Percentiles rank a stretch among this genome's conserved stretches.
Evolutionary conservation across 306 rosid genomes (phyloP).

Genomic region (Fagus crenata): DNA sequence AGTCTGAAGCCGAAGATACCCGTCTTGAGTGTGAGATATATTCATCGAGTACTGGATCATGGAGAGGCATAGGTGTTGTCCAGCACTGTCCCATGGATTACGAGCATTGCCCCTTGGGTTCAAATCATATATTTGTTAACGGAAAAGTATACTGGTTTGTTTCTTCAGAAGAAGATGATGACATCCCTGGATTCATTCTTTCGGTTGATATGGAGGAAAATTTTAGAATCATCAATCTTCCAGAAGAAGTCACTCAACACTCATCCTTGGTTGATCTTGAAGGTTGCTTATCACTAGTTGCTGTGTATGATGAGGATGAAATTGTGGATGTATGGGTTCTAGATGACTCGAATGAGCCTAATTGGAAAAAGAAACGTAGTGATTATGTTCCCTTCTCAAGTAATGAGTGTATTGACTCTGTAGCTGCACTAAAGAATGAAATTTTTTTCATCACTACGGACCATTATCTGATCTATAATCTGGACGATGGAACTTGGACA

Average conservation of each 20-base stretch:
- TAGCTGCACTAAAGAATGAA: slow-evolving; percentile 17
- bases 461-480: slow-evolving; percentile 10
- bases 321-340: slow-evolving; percentile 22
- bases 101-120: slow-evolving; percentile 14
- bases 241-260: slow-evolving; percentile 10
- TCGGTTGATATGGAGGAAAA: slow-evolving; percentile 27
- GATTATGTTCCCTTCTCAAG: slow-evolving; percentile 5
- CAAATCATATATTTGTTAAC: slow-evolving; percentile 20
- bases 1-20: neutral
- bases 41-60: slow-evolving; percentile 24
- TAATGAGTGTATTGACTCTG: slow-evolving; percentile 18
- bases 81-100: slow-evolving; percentile 21
- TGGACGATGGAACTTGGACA: slow-evolving; percentile 8
- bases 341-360: neutral
- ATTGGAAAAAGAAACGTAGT: slow-evolving; percentile 26
- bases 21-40: slow-evolving; percentile 31
- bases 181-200: slow-evolving; percentile 20
- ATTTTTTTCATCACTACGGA: slow-evolving; percentile 27
- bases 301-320: slow-evolving; percentile 11
- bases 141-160: slow-evolving; percentile 36
- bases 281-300: slow-evolving; percentile 27
- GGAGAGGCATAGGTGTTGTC: slow-evolving; percentile 30
- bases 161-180: slow-evolving; percentile 18
- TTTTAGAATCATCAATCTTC: slow-evolving; percentile 18
- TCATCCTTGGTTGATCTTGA: slow-evolving; percentile 28